Conservation (phyloP, 2,329 filamentous ascomycete genomes). For the Pyricularia pennisetigena region DNA sequence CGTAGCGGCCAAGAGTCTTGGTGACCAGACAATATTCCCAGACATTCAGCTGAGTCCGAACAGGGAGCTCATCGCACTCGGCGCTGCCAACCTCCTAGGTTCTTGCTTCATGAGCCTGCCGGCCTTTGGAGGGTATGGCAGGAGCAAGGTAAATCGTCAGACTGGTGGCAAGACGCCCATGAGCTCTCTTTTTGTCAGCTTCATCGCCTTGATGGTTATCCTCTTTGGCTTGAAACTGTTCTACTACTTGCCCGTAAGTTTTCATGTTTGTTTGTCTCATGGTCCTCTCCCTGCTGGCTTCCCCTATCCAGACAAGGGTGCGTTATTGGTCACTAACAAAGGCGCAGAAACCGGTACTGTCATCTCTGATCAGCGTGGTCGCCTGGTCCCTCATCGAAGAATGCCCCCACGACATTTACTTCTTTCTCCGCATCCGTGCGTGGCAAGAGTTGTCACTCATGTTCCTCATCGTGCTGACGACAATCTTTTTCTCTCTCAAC, state of each 20-base stretch:
- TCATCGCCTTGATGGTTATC: conserved; percentile 74
- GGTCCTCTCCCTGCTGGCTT: background rate
- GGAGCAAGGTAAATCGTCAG: conserved; percentile 89
- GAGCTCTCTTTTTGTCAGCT: conserved; percentile 78
- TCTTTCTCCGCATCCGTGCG: conserved; percentile 78
- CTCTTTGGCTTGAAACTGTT: conserved; percentile 82
- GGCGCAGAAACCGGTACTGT: conserved; percentile 78
- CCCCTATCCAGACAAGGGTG: conserved; percentile 4
- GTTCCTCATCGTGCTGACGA: conserved; percentile 80
- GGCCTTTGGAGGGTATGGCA: conserved; percentile 89
- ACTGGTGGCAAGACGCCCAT: conserved; percentile 90
- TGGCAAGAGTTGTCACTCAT: conserved; percentile 83
- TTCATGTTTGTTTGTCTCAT: background rate
- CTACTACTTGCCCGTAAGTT: conserved; percentile 83
- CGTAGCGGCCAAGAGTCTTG: conserved; percentile 86
- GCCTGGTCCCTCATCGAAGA: conserved; percentile 93
- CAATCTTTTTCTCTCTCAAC: conserved; percentile 90
- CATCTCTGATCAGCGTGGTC: conserved; percentile 88
- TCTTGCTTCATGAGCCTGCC: conserved; percentile 88
- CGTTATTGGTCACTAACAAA: background rate
- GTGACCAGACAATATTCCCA: conserved; percentile 58
- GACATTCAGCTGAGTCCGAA: conserved; percentile 83
- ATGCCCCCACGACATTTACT: conserved; percentile 81
- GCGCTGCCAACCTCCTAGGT: conserved; percentile 82
- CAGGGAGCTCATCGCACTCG: conserved; percentile 84